These are phyloP conservation scores for Talaromyces sp. DNA, from an alignment of 2,329 filamentous ascomycete species.

Conservation along the genomic window DNA sequence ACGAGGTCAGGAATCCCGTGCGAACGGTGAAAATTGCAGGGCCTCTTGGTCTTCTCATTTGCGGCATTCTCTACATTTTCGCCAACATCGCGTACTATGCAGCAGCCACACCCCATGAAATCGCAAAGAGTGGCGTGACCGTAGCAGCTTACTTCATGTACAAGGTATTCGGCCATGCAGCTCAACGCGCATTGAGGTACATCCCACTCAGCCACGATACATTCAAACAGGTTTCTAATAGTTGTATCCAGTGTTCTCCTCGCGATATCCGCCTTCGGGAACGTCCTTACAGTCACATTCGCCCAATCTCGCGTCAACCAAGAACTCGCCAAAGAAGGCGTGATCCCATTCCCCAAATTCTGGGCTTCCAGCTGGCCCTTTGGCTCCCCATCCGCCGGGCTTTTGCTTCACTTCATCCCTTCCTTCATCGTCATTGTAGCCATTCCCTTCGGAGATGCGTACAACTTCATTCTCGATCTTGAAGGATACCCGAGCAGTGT, in stretches of 20 bases:
- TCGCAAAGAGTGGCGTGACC: constrained; percentile 46
- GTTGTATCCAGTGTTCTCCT: constrained; percentile 1
- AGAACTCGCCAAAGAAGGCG: constrained; percentile 61
- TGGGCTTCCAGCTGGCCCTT: constrained; percentile 62
- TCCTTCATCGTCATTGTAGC: constrained; percentile 58
- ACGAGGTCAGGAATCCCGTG: constrained; percentile 50
- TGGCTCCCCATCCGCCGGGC: constrained; percentile 49
- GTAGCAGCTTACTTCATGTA: constrained; percentile 52
- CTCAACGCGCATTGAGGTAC: constrained; percentile 39
- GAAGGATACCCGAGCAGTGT: constrained; percentile 21
- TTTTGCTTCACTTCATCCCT: constrained; percentile 58
- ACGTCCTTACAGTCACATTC: constrained; percentile 17
- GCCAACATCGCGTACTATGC: constrained; percentile 53
- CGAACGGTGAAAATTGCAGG: constrained; percentile 52
- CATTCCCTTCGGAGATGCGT: constrained; percentile 58
- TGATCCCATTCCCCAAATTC: constrained; percentile 57
- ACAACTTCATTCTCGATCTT: constrained; percentile 49
- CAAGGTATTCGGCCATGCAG: constrained; percentile 36
- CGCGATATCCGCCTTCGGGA: constrained; percentile 13
- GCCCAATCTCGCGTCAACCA: constrained; percentile 22
- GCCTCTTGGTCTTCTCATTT: constrained; percentile 47
- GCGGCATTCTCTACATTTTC: constrained; percentile 50
- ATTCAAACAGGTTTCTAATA: neutral
- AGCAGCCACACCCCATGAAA: constrained; percentile 49
- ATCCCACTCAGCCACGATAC: constrained; percentile 23